These are phyloP conservation scores for Pichia sporocuriosa DNA, from an alignment of 805 yeast species.

Conservation along the genomic window DNA sequence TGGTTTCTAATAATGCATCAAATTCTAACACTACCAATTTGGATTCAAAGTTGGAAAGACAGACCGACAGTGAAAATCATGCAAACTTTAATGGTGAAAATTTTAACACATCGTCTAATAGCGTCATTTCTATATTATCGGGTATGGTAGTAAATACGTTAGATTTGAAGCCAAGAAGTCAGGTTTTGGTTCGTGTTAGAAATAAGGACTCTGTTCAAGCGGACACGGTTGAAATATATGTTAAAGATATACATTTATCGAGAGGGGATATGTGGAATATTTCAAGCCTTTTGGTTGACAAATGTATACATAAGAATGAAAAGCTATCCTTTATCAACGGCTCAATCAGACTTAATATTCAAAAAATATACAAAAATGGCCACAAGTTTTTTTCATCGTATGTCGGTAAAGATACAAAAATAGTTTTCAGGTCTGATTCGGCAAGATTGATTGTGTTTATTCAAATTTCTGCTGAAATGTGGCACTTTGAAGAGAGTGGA, in stretches of 20 bases:
- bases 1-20: no score
- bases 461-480: conserved; percentile 92
- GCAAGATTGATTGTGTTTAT: conserved; percentile 77
- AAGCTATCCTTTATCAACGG: conserved; percentile 52
- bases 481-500: conserved; percentile 96
- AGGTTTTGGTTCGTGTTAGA: conserved; percentile 49
- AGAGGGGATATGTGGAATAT: conserved; percentile 93
- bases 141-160: conserved; percentile 54
- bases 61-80: neutral
- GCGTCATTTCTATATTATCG: conserved; percentile 49
- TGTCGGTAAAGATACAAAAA: conserved; percentile 64
- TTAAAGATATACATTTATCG: conserved; percentile 73
- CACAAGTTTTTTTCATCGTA: conserved; percentile 67
- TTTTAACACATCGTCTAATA: conserved; percentile 13
- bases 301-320: conserved; percentile 64
- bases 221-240: conserved; percentile 74
- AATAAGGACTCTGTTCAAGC: conserved; percentile 50
- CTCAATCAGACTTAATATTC: conserved; percentile 56
- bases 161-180: conserved; percentile 61
- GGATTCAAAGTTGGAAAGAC: neutral
- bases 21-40: conserved; percentile 8
- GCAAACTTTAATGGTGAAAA: neutral
- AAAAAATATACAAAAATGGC: conserved; percentile 61
- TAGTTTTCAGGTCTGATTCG: conserved; percentile 87
- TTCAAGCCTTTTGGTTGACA: conserved; percentile 50